These are phyloP conservation scores for Pezicula neosporulosa DNA, from an alignment of 2,329 filamentous ascomycete genomes.

Conservation along the genomic window DNA sequence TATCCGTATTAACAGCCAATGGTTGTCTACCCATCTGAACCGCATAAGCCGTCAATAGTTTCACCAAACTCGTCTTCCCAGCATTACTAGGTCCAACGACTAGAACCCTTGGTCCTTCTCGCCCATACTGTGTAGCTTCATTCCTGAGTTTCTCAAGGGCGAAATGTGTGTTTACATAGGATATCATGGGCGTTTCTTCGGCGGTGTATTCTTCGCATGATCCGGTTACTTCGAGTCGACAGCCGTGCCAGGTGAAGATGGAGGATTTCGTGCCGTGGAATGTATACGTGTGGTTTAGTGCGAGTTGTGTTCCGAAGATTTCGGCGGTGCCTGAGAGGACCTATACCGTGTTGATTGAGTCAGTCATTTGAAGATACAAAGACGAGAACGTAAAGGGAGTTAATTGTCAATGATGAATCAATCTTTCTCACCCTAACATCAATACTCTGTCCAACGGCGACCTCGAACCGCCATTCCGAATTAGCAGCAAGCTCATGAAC, in stretches of 20 bases:
- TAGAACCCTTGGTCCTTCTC: slow-evolving; percentile 75
- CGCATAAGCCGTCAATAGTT: slow-evolving; percentile 76
- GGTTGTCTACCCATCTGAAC: slow-evolving; percentile 72
- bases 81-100: slow-evolving; percentile 74
- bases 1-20: slow-evolving; percentile 80
- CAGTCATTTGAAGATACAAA: too few relatives aligned
- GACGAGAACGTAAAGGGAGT: too few relatives aligned
- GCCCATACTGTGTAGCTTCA: slow-evolving; percentile 45
- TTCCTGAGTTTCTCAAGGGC: slow-evolving; percentile 73
- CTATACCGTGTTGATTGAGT: slow-evolving; percentile 40
- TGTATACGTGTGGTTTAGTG: slow-evolving; percentile 72
- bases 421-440: slow-evolving; percentile 45
- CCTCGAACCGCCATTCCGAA: slow-evolving; percentile 78
- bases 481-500: slow-evolving; percentile 56
- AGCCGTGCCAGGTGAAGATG: slow-evolving; percentile 90
- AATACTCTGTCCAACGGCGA: slow-evolving; percentile 50
- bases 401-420: too few relatives aligned
- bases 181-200: slow-evolving; percentile 77
- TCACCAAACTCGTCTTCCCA: slow-evolving; percentile 80
- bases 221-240: slow-evolving; percentile 74
- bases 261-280: slow-evolving; percentile 82
- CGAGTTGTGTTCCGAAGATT: slow-evolving; percentile 92
- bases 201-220: slow-evolving; percentile 56
- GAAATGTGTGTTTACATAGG: slow-evolving; percentile 84
- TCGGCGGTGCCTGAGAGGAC: slow-evolving; percentile 82